Base-by-base conservation (phyloP, 495 filamentous ascomycete species). In the Ascodesmis nigricans region DNA sequence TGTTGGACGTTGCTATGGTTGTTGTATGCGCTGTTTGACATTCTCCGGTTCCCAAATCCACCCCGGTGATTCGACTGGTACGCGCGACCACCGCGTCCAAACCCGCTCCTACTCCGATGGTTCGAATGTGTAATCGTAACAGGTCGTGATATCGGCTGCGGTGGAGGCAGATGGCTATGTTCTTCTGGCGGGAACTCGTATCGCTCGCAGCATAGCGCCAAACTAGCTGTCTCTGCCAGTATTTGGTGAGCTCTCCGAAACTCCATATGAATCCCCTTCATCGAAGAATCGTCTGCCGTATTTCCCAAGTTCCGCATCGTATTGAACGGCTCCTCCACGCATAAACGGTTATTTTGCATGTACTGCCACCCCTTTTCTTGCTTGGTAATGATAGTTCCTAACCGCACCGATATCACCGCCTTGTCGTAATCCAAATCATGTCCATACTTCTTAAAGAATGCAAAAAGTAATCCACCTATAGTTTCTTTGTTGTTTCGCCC, bases 261-360 rank as follows among this genome's bases (percentile, higher is more conserved):
- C 54, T 97, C 87, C 31, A 78, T 52, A 55, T 95, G 90, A 13
- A 97, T 64, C 2, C 87, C 87, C 31, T 75, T 65, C 49, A 91
- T 90, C 1, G 87, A 87, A 2, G 71, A 82, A 50, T 91, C 83
- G 47, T 97, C 87, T 5, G 87, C 87, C 14, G 87, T 93, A 46
- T 95, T 95, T 0, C 83, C 87, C 31, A 97, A 62, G 53, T 97
- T 97, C n/a, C 90, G 66, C n/a, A 58, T 61, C 18, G 65, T 75
- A 46, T 91, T 97, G 61, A 97, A 97, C 2, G 87, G 90, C 50
- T 97, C 87, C 52, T 97, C 90, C 17, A 95, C 76, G 51, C 87
- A 93, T 29, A 97, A 65, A 29, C 73, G 65, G 47, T 91, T 83
- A 27, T 65, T 50, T 47, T 82, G 76, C 34, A 69, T 57, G 43